Conservation (phyloP, 345 rosid genomes). For the Cardamine resedifolia region DNA sequence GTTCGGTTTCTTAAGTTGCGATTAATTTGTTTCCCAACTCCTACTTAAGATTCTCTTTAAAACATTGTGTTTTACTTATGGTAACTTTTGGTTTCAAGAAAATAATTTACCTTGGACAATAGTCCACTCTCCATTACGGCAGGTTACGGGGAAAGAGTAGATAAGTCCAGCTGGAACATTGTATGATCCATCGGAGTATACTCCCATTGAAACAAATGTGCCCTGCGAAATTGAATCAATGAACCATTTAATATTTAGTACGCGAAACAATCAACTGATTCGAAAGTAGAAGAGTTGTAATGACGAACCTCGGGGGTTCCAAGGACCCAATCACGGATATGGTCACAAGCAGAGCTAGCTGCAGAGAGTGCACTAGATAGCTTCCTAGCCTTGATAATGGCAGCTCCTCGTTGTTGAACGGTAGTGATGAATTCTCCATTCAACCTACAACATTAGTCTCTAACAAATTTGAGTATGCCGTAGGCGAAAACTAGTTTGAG, state of each 20-base stretch:
- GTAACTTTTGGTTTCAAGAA: background rate
- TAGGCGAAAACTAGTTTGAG: background rate
- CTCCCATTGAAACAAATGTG: constrained; percentile 99
- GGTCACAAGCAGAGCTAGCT: constrained; percentile 98
- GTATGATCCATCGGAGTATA: constrained; percentile 96
- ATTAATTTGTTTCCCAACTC: too few species aligned
- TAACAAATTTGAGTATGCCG: background rate
- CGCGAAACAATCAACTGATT: background rate
- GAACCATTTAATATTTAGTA: background rate
- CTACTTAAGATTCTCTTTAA: too few species aligned
- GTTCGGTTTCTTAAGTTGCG: too few species aligned
- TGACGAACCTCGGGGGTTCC: constrained; percentile 85
- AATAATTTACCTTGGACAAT: constrained; percentile 73
- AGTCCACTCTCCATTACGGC: constrained; percentile 81
- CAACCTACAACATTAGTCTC: constrained; percentile 55
- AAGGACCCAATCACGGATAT: constrained; percentile 96
- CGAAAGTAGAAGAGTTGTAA: background rate
- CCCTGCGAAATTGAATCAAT: constrained; percentile 47
- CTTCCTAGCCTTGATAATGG: constrained; percentile 95
- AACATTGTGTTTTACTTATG: background rate
- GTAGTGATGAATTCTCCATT: constrained; percentile 80
- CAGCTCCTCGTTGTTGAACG: constrained; percentile 99
- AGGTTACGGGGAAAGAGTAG: constrained; percentile 96
- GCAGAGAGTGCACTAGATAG: constrained; percentile 96
- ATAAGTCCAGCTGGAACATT: constrained; percentile 90